Evolutionary conservation across 768 basidiomycete species (phyloP).

Genomic region (Collybia mongolica): DNA sequence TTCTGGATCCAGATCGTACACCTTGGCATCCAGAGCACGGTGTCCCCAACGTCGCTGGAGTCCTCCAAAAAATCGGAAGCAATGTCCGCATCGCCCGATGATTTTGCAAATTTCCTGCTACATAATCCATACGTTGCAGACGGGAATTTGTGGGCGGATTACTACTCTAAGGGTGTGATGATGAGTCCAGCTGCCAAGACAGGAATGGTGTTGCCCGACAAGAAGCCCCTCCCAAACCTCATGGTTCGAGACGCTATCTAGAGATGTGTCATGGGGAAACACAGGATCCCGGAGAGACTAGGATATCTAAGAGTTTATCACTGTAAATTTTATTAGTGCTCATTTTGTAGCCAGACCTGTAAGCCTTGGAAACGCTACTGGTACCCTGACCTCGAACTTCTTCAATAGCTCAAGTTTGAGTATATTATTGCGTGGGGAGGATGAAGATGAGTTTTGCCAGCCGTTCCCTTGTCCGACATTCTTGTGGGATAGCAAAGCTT

Average conservation of each 20-base stretch:
- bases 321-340: too few species aligned
- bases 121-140: conserved; percentile 41
- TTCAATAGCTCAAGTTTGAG: too few species aligned
- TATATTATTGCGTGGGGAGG: too few species aligned
- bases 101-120: conserved; percentile 36
- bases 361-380: too few species aligned
- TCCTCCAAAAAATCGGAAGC: conserved; percentile 3
- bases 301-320: too few species aligned
- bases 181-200: conserved; percentile 38
- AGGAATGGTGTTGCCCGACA: conserved; percentile 45
- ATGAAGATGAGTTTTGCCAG: too few species aligned
- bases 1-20: conserved; percentile 52
- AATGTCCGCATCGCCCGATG: conserved; percentile 16
- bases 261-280: too few species aligned
- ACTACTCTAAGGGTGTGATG: conserved; percentile 41
- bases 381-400: too few species aligned
- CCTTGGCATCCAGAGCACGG: conserved; percentile 40
- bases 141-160: conserved; percentile 39
- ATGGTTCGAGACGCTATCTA: conserved; percentile 31
- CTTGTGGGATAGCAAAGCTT: too few species aligned
- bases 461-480: too few species aligned
- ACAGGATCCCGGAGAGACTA: too few species aligned
- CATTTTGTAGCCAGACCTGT: too few species aligned
- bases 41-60: conserved; percentile 12
- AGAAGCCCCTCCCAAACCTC: conserved; percentile 39